Conservation (phyloP, 441 rosid genomes). For the Metrosideros polymorpha region DNA sequence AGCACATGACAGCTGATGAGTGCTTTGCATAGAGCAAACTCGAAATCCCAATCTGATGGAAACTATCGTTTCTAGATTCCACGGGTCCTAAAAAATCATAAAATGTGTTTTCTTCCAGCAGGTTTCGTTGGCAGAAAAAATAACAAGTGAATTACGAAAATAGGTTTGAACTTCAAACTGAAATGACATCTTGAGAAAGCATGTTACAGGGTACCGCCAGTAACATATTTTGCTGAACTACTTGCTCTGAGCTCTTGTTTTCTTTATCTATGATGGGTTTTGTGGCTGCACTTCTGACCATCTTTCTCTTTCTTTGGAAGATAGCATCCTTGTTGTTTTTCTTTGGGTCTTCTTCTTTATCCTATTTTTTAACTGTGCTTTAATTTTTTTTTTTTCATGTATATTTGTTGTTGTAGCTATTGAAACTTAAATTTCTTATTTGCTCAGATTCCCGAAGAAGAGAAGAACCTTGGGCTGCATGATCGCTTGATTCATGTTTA, state of each 20-base stretch:
- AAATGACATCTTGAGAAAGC: neutral
- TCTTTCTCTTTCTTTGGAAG: neutral
- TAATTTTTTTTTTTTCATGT: neutral
- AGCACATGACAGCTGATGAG: neutral
- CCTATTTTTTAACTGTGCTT: neutral
- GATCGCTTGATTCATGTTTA: slow-evolving; percentile 93
- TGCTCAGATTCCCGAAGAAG: slow-evolving; percentile 87
- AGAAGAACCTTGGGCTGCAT: slow-evolving; percentile 73
- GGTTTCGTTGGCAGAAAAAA: neutral
- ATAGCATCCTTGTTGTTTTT: neutral
- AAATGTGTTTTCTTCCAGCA: neutral
- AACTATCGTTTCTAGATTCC: neutral
- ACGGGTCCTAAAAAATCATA: neutral
- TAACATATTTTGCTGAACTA: neutral
- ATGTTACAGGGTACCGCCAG: neutral
- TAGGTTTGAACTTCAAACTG: neutral
- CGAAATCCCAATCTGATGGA: neutral
- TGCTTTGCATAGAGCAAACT: neutral
- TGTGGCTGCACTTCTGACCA: neutral
- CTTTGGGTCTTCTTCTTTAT: neutral
- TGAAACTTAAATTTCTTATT: neutral
- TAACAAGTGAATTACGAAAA: neutral
- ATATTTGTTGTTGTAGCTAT: neutral
- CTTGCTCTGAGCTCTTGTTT: neutral
- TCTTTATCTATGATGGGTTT: neutral